Base-by-base conservation (phyloP, 192 early-diverging fungal species). In the Hyaloraphidium curvatum region DNA sequence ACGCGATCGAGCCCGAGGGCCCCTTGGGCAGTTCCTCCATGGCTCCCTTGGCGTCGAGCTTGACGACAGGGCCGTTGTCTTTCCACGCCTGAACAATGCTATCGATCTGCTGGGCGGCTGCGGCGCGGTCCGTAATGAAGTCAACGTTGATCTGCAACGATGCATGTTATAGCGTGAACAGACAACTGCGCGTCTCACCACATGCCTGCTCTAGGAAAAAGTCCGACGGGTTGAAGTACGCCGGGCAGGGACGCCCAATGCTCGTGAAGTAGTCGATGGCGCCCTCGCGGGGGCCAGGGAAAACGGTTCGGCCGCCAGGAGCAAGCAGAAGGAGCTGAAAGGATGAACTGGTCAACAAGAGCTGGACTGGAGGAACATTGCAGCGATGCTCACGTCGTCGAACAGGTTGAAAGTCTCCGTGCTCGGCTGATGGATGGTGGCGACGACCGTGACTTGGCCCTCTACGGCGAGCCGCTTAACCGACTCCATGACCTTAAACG, bases 391-490 rank as follows among this genome's bases (percentile, higher is more conserved):
- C n/a, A n/a, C n/a, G n/a, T n/a, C n/a, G 69, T 91, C 84, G 64
- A 92, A 91, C 23, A 83, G 67, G 17, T 70, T 69, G 66, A 81
- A 91, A 39, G 88, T 75, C 51, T 85, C 77, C 2, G 80, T 82
- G 33, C 75, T 73, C 19, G 91, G 91, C 63, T 92, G 89, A 60
- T 95, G 91, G 55, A 95, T 87, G 3, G 83, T 87, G 63, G 87
- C 81, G 19, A 95, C 66, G 5, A 89, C 74, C 3, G 84, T 83
- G 23, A 78, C 79, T 27, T 71, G 62, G 11, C 68, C 65, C 27
- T 67, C 65, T 31, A 68, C 61, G 1, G 81, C 75, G 22, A 87
- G 66, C 43, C 70, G 64, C 41, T 68, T 63, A 50, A 83, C 72
- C 14, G 76, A 73, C 60, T 78, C 68, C 28, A 80, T 72, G 1